Evolutionary conservation across 2,329 filamentous ascomycete species (phyloP).

Genomic region (Beauveria varroae): DNA sequence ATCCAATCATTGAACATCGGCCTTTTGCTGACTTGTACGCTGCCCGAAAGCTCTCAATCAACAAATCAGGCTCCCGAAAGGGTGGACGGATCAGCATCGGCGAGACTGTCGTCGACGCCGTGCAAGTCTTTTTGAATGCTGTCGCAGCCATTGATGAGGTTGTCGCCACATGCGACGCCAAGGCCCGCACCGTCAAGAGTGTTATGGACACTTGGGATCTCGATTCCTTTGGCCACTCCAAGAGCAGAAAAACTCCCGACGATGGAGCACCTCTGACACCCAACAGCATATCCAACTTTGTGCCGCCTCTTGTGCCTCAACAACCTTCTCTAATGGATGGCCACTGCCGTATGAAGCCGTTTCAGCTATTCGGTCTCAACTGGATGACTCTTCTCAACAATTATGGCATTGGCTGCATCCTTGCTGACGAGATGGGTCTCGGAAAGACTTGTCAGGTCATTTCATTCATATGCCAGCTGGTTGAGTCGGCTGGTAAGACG

Average conservation of each 20-base stretch:
- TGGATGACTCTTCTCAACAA: slow-evolving; percentile 84
- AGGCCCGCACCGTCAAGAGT: slow-evolving; percentile 51
- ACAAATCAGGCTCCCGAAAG: slow-evolving; percentile 39
- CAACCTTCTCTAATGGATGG: slow-evolving; percentile 75
- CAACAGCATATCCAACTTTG: slow-evolving; percentile 28
- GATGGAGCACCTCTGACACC: slow-evolving; percentile 35
- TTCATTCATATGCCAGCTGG: slow-evolving; percentile 76
- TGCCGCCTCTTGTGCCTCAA: slow-evolving; percentile 38
- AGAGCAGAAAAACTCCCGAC: slow-evolving; percentile 23
- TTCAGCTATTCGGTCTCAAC: slow-evolving; percentile 89
- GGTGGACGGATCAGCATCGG: slow-evolving; percentile 42
- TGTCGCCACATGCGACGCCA: slow-evolving; percentile 64
- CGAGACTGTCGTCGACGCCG: slow-evolving; percentile 42
- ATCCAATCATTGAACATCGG: slow-evolving; percentile 61
- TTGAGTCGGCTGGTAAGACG: slow-evolving; percentile 44
- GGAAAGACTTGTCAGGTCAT: slow-evolving; percentile 98
- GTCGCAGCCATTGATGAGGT: slow-evolving; percentile 79
- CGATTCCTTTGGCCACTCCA: slow-evolving; percentile 37
- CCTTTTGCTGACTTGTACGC: slow-evolving; percentile 64
- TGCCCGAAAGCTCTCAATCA: slow-evolving; percentile 56
- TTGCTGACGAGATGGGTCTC: slow-evolving; percentile 95
- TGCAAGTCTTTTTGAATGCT: slow-evolving; percentile 67
- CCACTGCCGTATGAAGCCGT: slow-evolving; percentile 76
- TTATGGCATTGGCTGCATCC: slow-evolving; percentile 74
- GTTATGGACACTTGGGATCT: slow-evolving; percentile 42